Base-by-base conservation (phyloP, 768 basidiomycete genomes). In the Podaxis sp. region DNA sequence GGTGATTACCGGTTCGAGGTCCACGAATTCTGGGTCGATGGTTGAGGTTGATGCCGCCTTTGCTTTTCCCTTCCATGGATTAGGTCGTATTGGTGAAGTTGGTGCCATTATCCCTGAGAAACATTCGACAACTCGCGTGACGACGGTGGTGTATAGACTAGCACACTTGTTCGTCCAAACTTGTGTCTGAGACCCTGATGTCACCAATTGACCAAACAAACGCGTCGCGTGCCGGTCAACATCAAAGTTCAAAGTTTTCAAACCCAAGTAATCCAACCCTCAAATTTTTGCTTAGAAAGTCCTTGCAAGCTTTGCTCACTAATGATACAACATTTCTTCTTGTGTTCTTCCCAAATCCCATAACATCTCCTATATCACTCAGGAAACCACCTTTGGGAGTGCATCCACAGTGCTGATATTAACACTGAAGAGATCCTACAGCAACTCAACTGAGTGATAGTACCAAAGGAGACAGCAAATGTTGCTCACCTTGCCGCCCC, bases 1-100 rank as follows among this genome's bases (percentile, higher is more conserved):
- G 5, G 93, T 94, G 64, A 95, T 88, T 1, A 71, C 73, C 12
- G 87, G 90, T 65, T 79, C 76, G 60, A 90, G 79, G 69, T 91
- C 89, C 52, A 83, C 78, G 63, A 84, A 87, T 65, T 85, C 82
- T 51, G 78, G 62, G 7, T 75, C 73, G 22, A 68, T 68, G 19
- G 40, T 48, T 17, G 64, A 24, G 9, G 46, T 52, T 44, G 66
- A 61, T 13, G 59, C 53, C 30, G 78, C 81, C 67, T 77, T 85
- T 15, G 63, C 79, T 73, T 89, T 89, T 39, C 85, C 88, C 69
- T 88, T 89, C 82, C 83, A 78, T n/a, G 71, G 63, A 24, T 22
- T 26, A n/a, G 51, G 42, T 42, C 44, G 33, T 24, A n/a, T 53
- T 8, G 61, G 38, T n/a, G 54, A 36, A 17, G 28, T 38, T 4